Base-by-base conservation (phyloP, 441 rosid genomes). In the Gossypium aridum region DNA sequence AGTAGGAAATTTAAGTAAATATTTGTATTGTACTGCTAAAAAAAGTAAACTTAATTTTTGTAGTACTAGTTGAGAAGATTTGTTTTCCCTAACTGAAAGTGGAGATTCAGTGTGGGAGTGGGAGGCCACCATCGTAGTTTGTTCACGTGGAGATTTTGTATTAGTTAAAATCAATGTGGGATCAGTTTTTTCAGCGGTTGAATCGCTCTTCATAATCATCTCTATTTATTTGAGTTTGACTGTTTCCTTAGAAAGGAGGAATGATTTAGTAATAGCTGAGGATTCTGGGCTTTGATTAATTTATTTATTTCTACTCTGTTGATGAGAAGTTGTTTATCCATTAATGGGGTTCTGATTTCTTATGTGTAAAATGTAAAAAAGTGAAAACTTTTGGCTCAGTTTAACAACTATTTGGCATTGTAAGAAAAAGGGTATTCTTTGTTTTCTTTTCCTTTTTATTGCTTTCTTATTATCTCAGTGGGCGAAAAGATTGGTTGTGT, bases 121-220 rank as follows among this genome's bases (percentile, higher is more conserved):
- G 37, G 37, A 5, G 17, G 54, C 53, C 61, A 70, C 19, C 6
- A 2, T 2, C 23, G 10, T 28, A 28, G 34, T 0, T 28, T 28
- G 34, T 28, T 28, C 6, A 7, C 85, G 81, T 84, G 90, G 79
- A 75, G 14, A 13, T 10, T 16, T 60, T 7, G 54, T 22, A 77
- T 71, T 73, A 78, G 85, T 23, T 34, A 0, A 1, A 2, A 31
- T 23, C 26, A 26, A 45, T 31, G 67, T 64, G 69, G 83, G 75
- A 64, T 34, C 37, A 67, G 4, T 7, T 10, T 54, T n/a, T 4
- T 1, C 19, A 55, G 72, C 87, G 4, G 67, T 70, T 78, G 79
- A 75, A 75, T 66, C 66, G 86, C 34, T 71, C 64, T 68, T 19
- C 67, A 13, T n/a, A 0, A 51, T 2, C 25, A 34, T 51, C 7